phyloP scores from a whole-genome alignment of 495 filamentous ascomycete genomes.

The Terfezia claveryi region DNA sequence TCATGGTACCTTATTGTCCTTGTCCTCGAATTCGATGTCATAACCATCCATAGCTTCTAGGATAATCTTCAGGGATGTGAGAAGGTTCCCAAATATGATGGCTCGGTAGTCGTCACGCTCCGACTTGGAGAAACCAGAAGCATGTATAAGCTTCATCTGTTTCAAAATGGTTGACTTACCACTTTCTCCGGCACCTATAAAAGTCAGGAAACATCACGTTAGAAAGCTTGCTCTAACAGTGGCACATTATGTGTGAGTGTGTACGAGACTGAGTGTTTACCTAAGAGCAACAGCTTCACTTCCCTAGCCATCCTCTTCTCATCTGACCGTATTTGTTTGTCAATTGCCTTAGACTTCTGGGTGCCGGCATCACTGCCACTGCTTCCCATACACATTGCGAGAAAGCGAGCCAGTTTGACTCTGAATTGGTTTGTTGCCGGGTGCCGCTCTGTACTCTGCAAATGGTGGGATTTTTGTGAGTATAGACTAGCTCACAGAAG shows the following conservation, averaged over 20 bases:
- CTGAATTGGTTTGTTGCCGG: background rate
- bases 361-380: conserved; percentile 27
- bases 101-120: conserved; percentile 85
- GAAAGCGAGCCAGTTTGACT: conserved; percentile 15
- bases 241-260: background rate
- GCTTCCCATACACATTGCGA: conserved; percentile 41
- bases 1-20: conserved; percentile 46
- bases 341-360: conserved; percentile 39
- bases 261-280: conserved; percentile 26
- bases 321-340: conserved; percentile 53
- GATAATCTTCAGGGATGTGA: conserved; percentile 72
- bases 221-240: background rate
- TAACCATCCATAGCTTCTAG: conserved; percentile 86
- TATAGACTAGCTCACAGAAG: conserved; percentile 4
- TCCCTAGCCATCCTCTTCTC: conserved; percentile 60
- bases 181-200: conserved; percentile 79
- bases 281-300: conserved; percentile 65
- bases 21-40: conserved; percentile 49
- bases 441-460: conserved; percentile 4
- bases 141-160: conserved; percentile 98
- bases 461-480: conserved; percentile 1
- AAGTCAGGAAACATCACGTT: background rate
- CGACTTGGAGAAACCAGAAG: conserved; percentile 70
- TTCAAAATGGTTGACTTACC: conserved; percentile 97
- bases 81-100: conserved; percentile 82